Evolutionary conservation across 2,329 filamentous ascomycete genomes (phyloP).

Genomic region (Colletotrichum endophyticum): DNA sequence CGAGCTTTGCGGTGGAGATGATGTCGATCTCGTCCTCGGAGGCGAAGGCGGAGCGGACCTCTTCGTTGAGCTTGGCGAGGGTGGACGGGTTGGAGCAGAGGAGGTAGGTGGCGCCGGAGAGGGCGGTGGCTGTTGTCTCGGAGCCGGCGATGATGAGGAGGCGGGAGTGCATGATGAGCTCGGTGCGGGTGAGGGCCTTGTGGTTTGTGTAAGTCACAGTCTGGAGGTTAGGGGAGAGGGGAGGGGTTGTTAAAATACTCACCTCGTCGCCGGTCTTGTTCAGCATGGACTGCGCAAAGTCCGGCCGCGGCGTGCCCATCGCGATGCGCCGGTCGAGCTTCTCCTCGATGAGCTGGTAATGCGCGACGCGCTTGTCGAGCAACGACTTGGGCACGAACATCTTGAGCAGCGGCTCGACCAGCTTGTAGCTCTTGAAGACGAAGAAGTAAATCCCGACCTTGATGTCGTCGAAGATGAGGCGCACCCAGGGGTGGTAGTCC

Average conservation of each 20-base stretch:
- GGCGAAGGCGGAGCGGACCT: constrained; percentile 40
- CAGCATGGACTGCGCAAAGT: constrained; percentile 24
- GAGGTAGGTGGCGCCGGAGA: constrained; percentile 31
- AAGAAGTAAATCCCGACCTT: background rate
- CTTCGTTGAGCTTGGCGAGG: constrained; percentile 35
- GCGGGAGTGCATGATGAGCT: constrained; percentile 23
- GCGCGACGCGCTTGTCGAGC: background rate
- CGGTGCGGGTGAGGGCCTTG: constrained; percentile 14
- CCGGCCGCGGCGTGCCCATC: constrained; percentile 13
- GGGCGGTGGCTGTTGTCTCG: constrained; percentile 37
- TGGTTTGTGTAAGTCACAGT: background rate
- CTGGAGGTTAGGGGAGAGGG: too few relatives aligned
- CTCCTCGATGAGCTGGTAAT: background rate
- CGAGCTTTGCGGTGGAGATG: constrained; percentile 30
- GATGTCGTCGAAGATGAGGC: constrained; percentile 24
- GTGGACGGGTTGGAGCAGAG: constrained; percentile 33
- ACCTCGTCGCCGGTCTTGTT: constrained; percentile 9
- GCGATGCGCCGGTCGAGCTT: constrained; percentile 18
- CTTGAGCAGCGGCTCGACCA: background rate
- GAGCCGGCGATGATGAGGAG: constrained; percentile 36
- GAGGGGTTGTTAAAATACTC: too few relatives aligned
- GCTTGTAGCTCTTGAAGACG: background rate
- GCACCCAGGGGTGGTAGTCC: constrained; percentile 17
- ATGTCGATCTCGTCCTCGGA: constrained; percentile 40
- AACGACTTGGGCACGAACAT: background rate